Evolutionary conservation across 257 asterid genomes (phyloP).

Genomic region (Striga asiatica): DNA sequence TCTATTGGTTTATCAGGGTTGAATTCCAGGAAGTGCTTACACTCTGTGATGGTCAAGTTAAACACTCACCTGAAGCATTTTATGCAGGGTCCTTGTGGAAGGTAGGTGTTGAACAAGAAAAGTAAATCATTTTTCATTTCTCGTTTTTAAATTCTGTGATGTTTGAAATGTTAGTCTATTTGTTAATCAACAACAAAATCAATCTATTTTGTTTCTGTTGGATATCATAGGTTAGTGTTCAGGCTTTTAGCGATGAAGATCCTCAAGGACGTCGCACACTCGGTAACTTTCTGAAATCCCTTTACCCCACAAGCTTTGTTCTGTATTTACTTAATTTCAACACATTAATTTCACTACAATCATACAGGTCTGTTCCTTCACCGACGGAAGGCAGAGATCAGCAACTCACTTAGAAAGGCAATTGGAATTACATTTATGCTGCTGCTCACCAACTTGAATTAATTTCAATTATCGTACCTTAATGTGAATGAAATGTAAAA

Average conservation of each 20-base stretch:
- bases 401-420: conserved; percentile 75
- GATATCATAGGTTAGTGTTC: conserved; percentile 68
- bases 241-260: conserved; percentile 95
- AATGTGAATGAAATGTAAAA: neutral
- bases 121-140: neutral
- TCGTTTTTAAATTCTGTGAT: neutral
- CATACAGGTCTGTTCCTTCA: conserved; percentile 86
- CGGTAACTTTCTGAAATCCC: conserved; percentile 35
- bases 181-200: conserved; percentile 10
- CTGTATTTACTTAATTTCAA: too few relatives aligned
- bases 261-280: conserved; percentile 98
- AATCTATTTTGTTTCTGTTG: conserved; percentile 12
- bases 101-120: conserved; percentile 47
- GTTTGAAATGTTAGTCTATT: conserved; percentile 2
- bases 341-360: conserved; percentile 2
- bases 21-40: conserved; percentile 89
- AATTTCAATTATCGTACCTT: neutral
- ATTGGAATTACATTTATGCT: neutral
- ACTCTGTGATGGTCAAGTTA: conserved; percentile 89
- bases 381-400: conserved; percentile 86
- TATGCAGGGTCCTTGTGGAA: conserved; percentile 98
- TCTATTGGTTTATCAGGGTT: conserved; percentile 47
- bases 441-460: neutral
- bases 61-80: conserved; percentile 83
- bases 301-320: neutral